Base-by-base conservation (phyloP, 148 eudicot genomes). In the Vaccinium myrtillus region DNA sequence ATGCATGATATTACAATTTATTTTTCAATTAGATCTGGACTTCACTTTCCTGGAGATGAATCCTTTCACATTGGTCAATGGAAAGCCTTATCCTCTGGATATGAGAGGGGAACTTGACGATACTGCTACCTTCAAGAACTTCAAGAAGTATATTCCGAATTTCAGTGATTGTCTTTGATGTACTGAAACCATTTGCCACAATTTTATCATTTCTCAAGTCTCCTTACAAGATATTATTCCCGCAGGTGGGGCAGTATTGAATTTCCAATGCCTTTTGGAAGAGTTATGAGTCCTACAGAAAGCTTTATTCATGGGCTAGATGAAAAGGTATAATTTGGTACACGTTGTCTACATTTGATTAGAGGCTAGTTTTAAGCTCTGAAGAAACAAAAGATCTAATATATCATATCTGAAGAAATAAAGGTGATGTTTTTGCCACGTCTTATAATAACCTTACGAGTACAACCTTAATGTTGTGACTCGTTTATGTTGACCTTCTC, bases 41-140 rank as follows among this genome's bases (percentile, higher is more conserved):
- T 93, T 93, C 91, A 92, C 97, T 84, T 96, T 96, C 91, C 89
- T 96, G 74, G 99, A 96, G 87, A 96, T 96, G 99, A 96, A 96
- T 82, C 99, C 99, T 78, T 96, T 96, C 87, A 89, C 99, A 82
- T 88, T 96, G 88, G 96, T 96, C 61, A 87, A 95, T 51, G 99
- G 98, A 83, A 94, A 92, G 89, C 99, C 99, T 36, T 96, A 94
- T 92, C 99, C 99, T 86, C 84, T 96, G 90, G 98, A 96, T 85
- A 96, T 96, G 99, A 92, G 99, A 89, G 99, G 99, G 75, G 99
- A 96, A 84, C 95, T 96, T 75, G 99, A 96, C 86, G 98, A 96
- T 87, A 94, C 99, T 77, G 99, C 99, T 84, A 85, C 99, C 39
- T 86, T 86, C 79, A 91, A 91, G 90, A 91, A 91, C 88, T 91